Conservation (phyloP, 176 grass and related monocot genomes). For the Cocos nucifera region DNA sequence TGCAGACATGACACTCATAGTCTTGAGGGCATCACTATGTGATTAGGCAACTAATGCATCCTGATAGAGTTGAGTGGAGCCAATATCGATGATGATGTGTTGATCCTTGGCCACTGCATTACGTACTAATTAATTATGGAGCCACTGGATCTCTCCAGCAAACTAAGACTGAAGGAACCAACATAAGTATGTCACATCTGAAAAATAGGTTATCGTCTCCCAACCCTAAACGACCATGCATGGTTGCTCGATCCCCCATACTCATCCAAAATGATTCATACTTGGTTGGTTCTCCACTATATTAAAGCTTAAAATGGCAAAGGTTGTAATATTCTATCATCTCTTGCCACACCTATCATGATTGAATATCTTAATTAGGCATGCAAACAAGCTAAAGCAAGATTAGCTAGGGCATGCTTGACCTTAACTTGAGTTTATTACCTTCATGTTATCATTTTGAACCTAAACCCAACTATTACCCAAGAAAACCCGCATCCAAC, state of each 20-base stretch:
- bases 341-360: no score
- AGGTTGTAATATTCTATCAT: no score
- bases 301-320: not conserved
- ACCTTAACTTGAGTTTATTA: no score
- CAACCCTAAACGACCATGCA: conserved; percentile 35
- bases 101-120: conserved; percentile 49
- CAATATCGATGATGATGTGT: conserved; percentile 70
- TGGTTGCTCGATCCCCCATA: no score
- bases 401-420: no score
- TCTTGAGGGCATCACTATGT: conserved; percentile 4
- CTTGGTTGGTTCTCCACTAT: conserved; percentile 81
- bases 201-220: conserved; percentile 75
- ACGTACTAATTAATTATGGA: conserved; percentile 44
- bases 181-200: conserved; percentile 41
- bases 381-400: no score
- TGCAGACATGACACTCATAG: conserved; percentile 55
- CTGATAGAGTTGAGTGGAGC: conserved; percentile 82
- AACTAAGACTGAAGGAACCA: conserved; percentile 68
- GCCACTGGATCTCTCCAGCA: conserved; percentile 39
- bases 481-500: no score
- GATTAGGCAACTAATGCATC: conserved; percentile 67
- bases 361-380: no score
- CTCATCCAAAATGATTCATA: conserved; percentile 11
- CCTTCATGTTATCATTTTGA: no score
- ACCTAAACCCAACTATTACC: no score